Evolutionary conservation across 2,329 filamentous ascomycete genomes (phyloP), one percentile per base, ranked within the genome.

Genomic region (Ascochyta fabae): DNA sequence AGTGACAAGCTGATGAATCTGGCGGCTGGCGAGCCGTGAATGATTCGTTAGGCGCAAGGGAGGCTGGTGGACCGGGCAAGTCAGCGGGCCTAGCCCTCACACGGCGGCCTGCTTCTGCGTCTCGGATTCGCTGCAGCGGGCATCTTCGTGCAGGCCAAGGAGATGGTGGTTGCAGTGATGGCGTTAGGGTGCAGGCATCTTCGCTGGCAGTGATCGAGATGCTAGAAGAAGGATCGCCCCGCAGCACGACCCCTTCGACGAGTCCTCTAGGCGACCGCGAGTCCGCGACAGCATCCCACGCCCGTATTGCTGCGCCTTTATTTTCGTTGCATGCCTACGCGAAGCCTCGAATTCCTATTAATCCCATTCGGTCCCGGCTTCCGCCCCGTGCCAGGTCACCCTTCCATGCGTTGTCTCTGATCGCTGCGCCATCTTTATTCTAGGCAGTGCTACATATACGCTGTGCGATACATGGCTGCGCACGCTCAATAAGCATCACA

Each of bases 331-430:
- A 51, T 61, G 45, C 62, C 51, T 42, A 51, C 55, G 48, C 53
- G 50, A 56, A 57, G 54, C 47, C 57, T 60, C 57, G 59, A 47
- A 44, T 47, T 53, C 53, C 49, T 63, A 55, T 63, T 62, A 51
- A 65, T 59, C 49, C 64, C 51, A 60, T 53, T 64, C 59, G 46
- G 54, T 48, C 61, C 60, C 54, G 53, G 56, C 48, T 26, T 57
- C 60, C 57, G 61, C 62, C 63, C 50, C 58, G 63, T 66, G 64
- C 64, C 64, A 66, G 60, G 64, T 69, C 65, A 67, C 60, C 65
- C 53, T 60, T 66, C 60, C 53, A 50, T 63, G 60, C 59, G 62
- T 58, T 68, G 66, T 64, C 59, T 61, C 52, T 52, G 51, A 58
- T 57, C 40, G 48, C 59, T 64, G 61, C 65, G 60, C 62, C 61